Conservation (phyloP, 2,329 filamentous ascomycete genomes). For the Chaetomium sp. region DNA sequence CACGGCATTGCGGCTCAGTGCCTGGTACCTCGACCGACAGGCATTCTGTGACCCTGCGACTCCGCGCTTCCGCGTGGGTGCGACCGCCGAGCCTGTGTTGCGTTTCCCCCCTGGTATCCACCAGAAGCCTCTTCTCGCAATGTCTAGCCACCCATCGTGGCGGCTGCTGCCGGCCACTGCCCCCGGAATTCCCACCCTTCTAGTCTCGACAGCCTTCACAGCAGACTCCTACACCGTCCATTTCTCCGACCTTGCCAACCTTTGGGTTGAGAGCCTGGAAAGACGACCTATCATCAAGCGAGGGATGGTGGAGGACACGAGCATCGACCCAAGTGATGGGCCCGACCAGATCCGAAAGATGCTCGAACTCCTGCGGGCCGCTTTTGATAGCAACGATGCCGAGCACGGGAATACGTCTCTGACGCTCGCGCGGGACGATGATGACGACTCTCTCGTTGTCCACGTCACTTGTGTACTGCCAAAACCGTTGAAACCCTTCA, state of each 20-base stretch:
- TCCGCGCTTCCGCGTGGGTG: background rate
- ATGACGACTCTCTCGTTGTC: slow-evolving; percentile 51
- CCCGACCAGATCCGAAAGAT: slow-evolving; percentile 68
- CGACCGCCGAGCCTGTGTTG: background rate
- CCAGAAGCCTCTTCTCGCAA: slow-evolving; percentile 1
- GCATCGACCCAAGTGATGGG: slow-evolving; percentile 73
- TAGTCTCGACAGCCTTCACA: slow-evolving; percentile 63
- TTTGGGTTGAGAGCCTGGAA: slow-evolving; percentile 71
- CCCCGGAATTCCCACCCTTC: slow-evolving; percentile 57
- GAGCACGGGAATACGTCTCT: slow-evolving; percentile 51
- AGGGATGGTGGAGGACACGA: slow-evolving; percentile 64
- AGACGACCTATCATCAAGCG: slow-evolving; percentile 63
- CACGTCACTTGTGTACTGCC: slow-evolving; percentile 63
- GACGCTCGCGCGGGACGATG: slow-evolving; percentile 44
- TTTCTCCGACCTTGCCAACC: slow-evolving; percentile 70
- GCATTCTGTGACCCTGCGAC: background rate
- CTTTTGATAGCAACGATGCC: slow-evolving; percentile 51
- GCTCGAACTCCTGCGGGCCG: slow-evolving; percentile 61
- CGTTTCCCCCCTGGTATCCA: background rate
- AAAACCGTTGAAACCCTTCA: slow-evolving; percentile 61
- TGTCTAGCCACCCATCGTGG: slow-evolving; percentile 45
- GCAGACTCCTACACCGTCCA: slow-evolving; percentile 61
- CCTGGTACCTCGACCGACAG: background rate
- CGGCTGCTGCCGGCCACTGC: slow-evolving; percentile 50
- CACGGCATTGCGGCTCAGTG: background rate